Base-by-base conservation (phyloP, 139 green algal genomes). In the Coelastrella sp. region DNA sequence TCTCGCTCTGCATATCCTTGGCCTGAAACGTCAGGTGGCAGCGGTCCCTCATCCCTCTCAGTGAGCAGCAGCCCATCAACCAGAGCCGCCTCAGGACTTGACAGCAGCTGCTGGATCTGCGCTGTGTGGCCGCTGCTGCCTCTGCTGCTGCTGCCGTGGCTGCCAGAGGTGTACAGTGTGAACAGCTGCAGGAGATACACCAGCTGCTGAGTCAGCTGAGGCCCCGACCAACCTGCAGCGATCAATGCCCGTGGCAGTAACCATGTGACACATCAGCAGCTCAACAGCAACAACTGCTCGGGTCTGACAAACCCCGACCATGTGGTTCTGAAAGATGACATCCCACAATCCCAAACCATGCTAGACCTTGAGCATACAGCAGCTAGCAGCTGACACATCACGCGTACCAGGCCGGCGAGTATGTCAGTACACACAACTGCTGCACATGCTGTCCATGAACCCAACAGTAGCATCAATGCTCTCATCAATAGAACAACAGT, bases 191-290 rank as follows among this genome's bases (percentile, higher is more conserved):
- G 85, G 35, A 97, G 92, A 91, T 96, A 96, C 19, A 79, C 85
- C 25, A 96, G 91, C 74, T 95, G 90, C 66, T 92, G 90, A 9
- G 84, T n/a, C 79, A 97, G 88, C 58, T 79, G 75, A 6, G 93
- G 91, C 1, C 91, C 78, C 22, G 90, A 84, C 9, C 93, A 75
- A 76, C 93, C 93, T 96, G 91, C 7, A 19, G 25, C 68, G n/a
- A n/a, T n/a, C n/a, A 85, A n/a, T 15, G 10, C n/a, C 19, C 14
- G 63, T 27, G 10, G 5, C 12, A 72, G 63, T 72, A 14, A 72
- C 63, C 12, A 14, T 0, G 15, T 72, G 63, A 72, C 12, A 72
- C 63, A 5, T 14, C 63, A 72, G 63, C 63, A 72, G 63, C 35
- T 49, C 35, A 49, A 49, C 35, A 49, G 35, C 35, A 49, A 5